These are phyloP conservation scores for Pseudocercospora vitis DNA, from an alignment of 2,329 filamentous ascomycete genomes.

Conservation along the genomic window DNA sequence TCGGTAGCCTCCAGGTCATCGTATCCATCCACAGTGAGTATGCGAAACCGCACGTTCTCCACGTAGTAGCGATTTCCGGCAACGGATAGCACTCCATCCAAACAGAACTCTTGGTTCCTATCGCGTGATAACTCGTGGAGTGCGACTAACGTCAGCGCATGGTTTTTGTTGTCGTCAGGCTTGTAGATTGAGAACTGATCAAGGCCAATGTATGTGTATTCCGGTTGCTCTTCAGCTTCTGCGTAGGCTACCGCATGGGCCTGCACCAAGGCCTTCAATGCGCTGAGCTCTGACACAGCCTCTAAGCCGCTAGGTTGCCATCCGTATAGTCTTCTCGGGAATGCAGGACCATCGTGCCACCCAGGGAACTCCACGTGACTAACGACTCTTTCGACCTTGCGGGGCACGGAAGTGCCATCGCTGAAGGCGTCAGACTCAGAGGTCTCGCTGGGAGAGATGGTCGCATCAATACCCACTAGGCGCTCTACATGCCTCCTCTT, in stretches of 20 bases:
- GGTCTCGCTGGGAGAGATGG: background rate
- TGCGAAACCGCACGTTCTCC: constrained; percentile 55
- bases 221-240: constrained; percentile 2
- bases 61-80: constrained; percentile 53
- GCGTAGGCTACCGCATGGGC: constrained; percentile 7
- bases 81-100: constrained; percentile 61
- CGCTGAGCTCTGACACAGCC: constrained; percentile 10
- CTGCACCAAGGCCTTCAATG: constrained; percentile 8
- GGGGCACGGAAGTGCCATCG: no score
- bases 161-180: background rate
- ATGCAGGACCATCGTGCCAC: constrained; percentile 10
- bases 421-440: background rate
- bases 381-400: background rate
- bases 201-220: constrained; percentile 20
- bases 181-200: constrained; percentile 26
- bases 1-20: constrained; percentile 53
- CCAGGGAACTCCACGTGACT: constrained; percentile 3
- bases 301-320: constrained; percentile 6
- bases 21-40: constrained; percentile 68
- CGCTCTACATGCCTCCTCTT: no score
- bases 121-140: constrained; percentile 21
- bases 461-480: no score
- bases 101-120: constrained; percentile 45
- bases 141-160: constrained; percentile 18
- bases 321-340: constrained; percentile 19